These are phyloP conservation scores for Pharus latifolius DNA, from an alignment of 176 grass and related monocot species.

Conservation along the genomic window DNA sequence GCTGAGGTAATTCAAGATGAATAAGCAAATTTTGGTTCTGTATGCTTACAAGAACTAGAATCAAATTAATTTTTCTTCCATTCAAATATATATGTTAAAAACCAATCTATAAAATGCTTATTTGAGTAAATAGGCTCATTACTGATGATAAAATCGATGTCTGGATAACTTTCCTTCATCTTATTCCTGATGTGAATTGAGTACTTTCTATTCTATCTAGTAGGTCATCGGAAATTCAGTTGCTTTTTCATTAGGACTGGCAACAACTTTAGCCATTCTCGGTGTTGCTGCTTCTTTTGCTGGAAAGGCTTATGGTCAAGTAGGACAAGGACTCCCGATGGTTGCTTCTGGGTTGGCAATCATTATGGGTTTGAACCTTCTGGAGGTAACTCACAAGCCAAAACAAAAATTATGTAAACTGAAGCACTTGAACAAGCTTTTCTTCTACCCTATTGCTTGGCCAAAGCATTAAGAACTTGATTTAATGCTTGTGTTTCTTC, in stretches of 20 bases:
- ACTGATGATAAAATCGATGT: neutral
- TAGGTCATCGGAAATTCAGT: conserved; percentile 95
- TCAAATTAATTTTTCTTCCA: neutral
- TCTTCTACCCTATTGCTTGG: neutral
- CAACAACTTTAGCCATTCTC: conserved; percentile 85
- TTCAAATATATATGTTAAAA: neutral
- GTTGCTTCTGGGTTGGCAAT: conserved; percentile 79
- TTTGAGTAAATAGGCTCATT: neutral
- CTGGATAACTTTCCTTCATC: neutral
- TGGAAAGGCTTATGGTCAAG: conserved; percentile 92
- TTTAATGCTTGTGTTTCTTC: neutral
- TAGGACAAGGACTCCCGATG: conserved; percentile 90
- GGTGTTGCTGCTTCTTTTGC: conserved; percentile 96
- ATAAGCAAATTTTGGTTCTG: neutral
- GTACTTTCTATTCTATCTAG: conserved; percentile 3
- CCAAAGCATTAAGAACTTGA: neutral
- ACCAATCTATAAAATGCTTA: neutral
- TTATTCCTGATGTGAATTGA: neutral
- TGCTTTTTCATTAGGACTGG: conserved; percentile 87
- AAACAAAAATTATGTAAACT: neutral
- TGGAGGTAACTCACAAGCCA: conserved; percentile 50
- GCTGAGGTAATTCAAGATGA: conserved; percentile 49
- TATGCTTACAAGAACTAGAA: neutral
- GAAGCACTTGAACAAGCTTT: neutral
- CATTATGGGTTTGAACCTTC: conserved; percentile 91